Base-by-base conservation (phyloP, 768 basidiomycete species). In the Lentinula boryana region DNA sequence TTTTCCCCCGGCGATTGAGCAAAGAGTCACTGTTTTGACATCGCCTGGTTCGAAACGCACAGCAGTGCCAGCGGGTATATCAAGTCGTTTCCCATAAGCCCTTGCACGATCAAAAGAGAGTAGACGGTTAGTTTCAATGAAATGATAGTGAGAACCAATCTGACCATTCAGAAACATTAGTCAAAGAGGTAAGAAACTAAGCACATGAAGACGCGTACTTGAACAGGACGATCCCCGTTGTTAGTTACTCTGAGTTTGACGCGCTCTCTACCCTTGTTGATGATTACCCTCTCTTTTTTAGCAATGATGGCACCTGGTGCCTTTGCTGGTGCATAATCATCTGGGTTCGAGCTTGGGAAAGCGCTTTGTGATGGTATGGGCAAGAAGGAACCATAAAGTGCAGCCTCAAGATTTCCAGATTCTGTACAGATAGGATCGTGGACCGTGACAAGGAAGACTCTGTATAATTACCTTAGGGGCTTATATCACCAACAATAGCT, bases 1-100 rank as follows among this genome's bases (percentile, higher is more conserved):
- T 66, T 83, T 81, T 0, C 75, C 71, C 0, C 96, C 97, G 15
- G 83, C 88, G 50, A 97, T 89, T 21, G 83, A 72, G 62, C 91
- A 90, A 6, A 98, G 83, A 0, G 82, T 84, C 43, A 98, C 90
- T 0, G 92, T 86, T 75, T 93, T 95, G 41, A 73, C 70, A 66
- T 96, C 93, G 2, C 95, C 93, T 0, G 97, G 96, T 70, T 99
- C 97, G 70, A 99, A 98, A 35, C 97, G 86, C 5, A 97, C 91
- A 5, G 97, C 95, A 0, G 95, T 98, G 5, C 97, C 96, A 0
- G 97, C 87, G 0, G 96, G 76, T 57, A 98, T 97, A 70, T 99
- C 94, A 6, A 99, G 84, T 12, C 91, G 84, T 67, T 85, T 93
- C 5, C 89, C 90, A 63, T 95, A 89, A 0, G 95, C 85, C 61